Conservation (phyloP, 139 green algal species). For the Ettlia oleoabundans region DNA sequence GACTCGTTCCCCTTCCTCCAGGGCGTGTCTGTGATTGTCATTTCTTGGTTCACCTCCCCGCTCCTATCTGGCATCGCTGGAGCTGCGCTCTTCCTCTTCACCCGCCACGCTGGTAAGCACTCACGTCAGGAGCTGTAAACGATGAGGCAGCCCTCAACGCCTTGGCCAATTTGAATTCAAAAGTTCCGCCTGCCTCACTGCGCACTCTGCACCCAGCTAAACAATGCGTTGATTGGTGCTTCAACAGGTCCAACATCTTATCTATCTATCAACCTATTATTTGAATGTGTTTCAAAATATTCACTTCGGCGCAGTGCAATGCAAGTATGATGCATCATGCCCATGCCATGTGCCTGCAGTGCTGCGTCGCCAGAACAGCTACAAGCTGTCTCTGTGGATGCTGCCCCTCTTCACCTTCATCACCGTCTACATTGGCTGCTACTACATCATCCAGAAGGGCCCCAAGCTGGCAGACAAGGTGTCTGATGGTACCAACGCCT, state of each 20-base stretch:
- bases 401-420: slow-evolving; percentile 49
- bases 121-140: no score
- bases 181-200: no score
- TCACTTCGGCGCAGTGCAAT: no score
- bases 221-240: background rate
- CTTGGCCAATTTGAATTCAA: no score
- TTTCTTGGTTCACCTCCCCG: slow-evolving; percentile 69
- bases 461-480: slow-evolving; percentile 34
- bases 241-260: no score
- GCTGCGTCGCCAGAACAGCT: slow-evolving; percentile 36
- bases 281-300: no score
- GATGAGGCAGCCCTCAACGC: no score
- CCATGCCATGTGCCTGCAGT: background rate
- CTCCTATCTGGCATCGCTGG: slow-evolving; percentile 38
- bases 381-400: slow-evolving; percentile 30
- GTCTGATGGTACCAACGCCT: slow-evolving; percentile 31
- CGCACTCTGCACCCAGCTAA: background rate
- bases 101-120: slow-evolving; percentile 29
- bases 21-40: slow-evolving; percentile 53
- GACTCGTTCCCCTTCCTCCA: slow-evolving; percentile 54
- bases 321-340: no score
- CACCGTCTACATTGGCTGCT: slow-evolving; percentile 52
- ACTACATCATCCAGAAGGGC: slow-evolving; percentile 71
- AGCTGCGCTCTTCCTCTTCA: slow-evolving; percentile 43
- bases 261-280: no score